Evolutionary conservation across 306 rosid genomes (phyloP).

Genomic region (Alnus rubra): DNA sequence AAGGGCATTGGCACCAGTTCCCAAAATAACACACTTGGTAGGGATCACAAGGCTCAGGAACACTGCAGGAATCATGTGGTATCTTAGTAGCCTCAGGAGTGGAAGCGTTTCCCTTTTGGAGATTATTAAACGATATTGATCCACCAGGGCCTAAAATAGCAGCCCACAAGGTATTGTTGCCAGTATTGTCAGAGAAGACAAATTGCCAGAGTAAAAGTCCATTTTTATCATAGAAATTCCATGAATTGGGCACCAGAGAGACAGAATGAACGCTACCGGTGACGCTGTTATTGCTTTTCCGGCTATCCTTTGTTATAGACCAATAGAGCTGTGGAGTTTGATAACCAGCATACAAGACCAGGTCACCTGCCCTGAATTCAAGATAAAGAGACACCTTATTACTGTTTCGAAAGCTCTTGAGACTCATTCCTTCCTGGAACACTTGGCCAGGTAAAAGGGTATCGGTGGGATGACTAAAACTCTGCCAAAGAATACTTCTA

Average conservation of each 20-base stretch:
- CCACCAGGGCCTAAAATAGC: constrained; percentile 36
- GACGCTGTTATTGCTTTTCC: constrained; percentile 33
- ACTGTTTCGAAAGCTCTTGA: constrained; percentile 35
- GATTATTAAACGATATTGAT: constrained; percentile 22
- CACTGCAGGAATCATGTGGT: constrained; percentile 32
- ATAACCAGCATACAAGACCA: constrained; percentile 45
- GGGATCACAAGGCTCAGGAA: constrained; percentile 44
- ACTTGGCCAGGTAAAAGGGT: constrained; percentile 56
- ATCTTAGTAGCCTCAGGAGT: constrained; percentile 28
- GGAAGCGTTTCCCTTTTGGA: constrained; percentile 28
- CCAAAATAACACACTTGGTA: constrained; percentile 33
- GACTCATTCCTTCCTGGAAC: constrained; percentile 50
- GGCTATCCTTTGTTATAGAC: constrained; percentile 41
- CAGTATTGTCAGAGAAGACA: constrained; percentile 19
- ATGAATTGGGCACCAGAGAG: constrained; percentile 37
- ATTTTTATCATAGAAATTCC: constrained; percentile 44
- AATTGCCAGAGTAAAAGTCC: constrained; percentile 49
- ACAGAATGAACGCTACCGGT: constrained; percentile 32
- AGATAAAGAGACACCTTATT: constrained; percentile 38
- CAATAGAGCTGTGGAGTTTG: constrained; percentile 54
- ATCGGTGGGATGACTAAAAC: constrained; percentile 54
- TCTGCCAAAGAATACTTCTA: constrained; percentile 49
- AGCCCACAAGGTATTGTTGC: constrained; percentile 29
- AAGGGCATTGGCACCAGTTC: constrained; percentile 40
- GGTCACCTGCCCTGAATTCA: constrained; percentile 40